Percentiles rank a stretch among this genome's conserved stretches.
Conservation (phyloP, 768 basidiomycete genomes). For the Boletus subcaerulescens region DNA sequence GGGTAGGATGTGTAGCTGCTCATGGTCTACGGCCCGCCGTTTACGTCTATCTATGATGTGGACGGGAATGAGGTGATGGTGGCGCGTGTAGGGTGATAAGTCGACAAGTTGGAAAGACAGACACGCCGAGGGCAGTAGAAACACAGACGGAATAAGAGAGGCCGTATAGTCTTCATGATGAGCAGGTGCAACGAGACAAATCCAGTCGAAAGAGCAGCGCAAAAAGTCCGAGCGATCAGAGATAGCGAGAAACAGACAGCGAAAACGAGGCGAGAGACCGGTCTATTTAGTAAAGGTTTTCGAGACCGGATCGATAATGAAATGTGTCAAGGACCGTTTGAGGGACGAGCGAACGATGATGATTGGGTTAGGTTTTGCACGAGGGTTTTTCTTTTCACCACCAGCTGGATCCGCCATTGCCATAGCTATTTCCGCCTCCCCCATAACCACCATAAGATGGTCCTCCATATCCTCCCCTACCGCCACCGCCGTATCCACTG, state of each 20-base stretch:
- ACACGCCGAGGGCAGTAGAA: constrained; percentile 35
- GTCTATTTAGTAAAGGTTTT: constrained; percentile 24
- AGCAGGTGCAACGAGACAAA: constrained; percentile 56
- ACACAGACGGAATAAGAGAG: constrained; percentile 41
- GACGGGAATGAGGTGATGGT: constrained; percentile 28
- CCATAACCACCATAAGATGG: constrained; percentile 29
- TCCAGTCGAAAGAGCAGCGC: constrained; percentile 64
- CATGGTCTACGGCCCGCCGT: constrained; percentile 43
- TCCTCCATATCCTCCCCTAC: constrained; percentile 42
- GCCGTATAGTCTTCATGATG: constrained; percentile 44
- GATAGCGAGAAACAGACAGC: constrained; percentile 29
- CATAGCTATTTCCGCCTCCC: constrained; percentile 29
- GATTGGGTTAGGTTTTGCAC: constrained; percentile 9
- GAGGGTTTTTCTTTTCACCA: constrained; percentile 40
- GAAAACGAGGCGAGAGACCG: constrained; percentile 15
- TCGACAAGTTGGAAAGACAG: constrained; percentile 14
- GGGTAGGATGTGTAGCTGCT: constrained; percentile 41
- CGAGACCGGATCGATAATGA: constrained; percentile 15
- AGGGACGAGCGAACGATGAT: constrained; percentile 7
- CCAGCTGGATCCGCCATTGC: constrained; percentile 41
- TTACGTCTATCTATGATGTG: constrained; percentile 42
- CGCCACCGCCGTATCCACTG: constrained; percentile 30
- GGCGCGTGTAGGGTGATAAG: constrained; percentile 19
- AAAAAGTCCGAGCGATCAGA: constrained; percentile 40
- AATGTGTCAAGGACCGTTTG: constrained; percentile 13